Evolutionary conservation across 345 rosid species (phyloP).

Genomic region (Linum lewisii): DNA sequence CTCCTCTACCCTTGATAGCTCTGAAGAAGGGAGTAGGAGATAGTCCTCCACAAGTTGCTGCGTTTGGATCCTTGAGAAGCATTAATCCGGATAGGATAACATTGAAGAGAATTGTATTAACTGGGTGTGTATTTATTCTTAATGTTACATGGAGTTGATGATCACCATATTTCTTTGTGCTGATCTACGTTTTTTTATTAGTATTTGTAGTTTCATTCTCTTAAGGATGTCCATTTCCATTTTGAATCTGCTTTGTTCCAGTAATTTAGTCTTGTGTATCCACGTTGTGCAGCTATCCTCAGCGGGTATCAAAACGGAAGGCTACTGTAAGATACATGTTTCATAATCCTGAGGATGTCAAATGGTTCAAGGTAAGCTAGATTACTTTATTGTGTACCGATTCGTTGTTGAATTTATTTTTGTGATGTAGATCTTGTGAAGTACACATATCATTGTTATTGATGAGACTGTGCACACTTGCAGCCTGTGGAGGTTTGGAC

Average conservation of each 20-base stretch:
- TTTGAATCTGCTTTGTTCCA: background rate
- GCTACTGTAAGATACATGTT: constrained; percentile 84
- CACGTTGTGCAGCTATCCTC: constrained; percentile 66
- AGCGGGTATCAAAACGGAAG: constrained; percentile 75
- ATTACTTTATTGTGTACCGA: background rate
- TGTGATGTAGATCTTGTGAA: background rate
- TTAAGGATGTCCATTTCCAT: background rate
- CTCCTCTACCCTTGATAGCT: constrained; percentile 72
- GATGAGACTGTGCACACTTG: constrained; percentile 14
- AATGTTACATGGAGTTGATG: background rate
- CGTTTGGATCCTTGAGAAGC: constrained; percentile 83
- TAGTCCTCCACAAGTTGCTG: constrained; percentile 53
- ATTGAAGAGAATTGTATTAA: constrained; percentile 75
- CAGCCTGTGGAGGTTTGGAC: constrained; percentile 95
- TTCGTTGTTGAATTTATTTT: background rate
- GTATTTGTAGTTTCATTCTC: background rate
- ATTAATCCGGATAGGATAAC: constrained; percentile 73
- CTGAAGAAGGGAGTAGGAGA: constrained; percentile 45
- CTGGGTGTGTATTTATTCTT: constrained; percentile 49
- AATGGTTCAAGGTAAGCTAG: constrained; percentile 79
- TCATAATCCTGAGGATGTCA: constrained; percentile 90
- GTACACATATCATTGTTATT: constrained; percentile 6
- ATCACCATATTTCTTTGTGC: background rate
- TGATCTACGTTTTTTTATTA: background rate
- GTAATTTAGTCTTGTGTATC: background rate